Conservation (phyloP, 192 early-diverging fungal genomes). For the Diversispora epigaea region DNA sequence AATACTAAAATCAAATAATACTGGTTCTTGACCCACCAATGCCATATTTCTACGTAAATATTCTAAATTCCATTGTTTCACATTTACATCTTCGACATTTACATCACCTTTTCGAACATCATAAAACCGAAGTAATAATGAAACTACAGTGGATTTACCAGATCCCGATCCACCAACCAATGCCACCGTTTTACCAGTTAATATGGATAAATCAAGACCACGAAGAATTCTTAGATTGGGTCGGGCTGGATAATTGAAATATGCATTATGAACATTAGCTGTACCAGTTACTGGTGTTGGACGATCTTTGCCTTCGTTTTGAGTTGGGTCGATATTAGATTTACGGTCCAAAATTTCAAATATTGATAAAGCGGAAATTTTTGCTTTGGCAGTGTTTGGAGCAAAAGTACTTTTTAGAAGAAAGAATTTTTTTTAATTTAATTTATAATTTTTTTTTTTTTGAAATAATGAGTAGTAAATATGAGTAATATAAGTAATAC, state of each 20-base stretch:
- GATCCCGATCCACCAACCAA: conserved; percentile 84
- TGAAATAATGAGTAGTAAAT: not conserved
- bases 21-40: conserved; percentile 88
- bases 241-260: conserved; percentile 73
- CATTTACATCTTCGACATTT: conserved; percentile 57
- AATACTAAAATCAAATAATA: conserved; percentile 83
- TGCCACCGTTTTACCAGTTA: conserved; percentile 74
- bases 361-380: conserved; percentile 63
- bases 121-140: conserved; percentile 77
- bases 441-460: too few relatives aligned
- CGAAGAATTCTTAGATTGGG: conserved; percentile 57
- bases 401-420: conserved; percentile 51
- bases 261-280: conserved; percentile 54
- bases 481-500: too few relatives aligned
- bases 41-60: conserved; percentile 71
- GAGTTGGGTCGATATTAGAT: conserved; percentile 61
- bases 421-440: not conserved
- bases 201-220: conserved; percentile 51
- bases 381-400: conserved; percentile 70
- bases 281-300: conserved; percentile 44
- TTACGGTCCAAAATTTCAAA: conserved; percentile 69
- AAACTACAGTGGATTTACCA: conserved; percentile 72
- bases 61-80: conserved; percentile 59
- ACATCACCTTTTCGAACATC: conserved; percentile 64
- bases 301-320: conserved; percentile 40